Conservation (phyloP, 345 rosid genomes). For the Syzygium oleosum region DNA sequence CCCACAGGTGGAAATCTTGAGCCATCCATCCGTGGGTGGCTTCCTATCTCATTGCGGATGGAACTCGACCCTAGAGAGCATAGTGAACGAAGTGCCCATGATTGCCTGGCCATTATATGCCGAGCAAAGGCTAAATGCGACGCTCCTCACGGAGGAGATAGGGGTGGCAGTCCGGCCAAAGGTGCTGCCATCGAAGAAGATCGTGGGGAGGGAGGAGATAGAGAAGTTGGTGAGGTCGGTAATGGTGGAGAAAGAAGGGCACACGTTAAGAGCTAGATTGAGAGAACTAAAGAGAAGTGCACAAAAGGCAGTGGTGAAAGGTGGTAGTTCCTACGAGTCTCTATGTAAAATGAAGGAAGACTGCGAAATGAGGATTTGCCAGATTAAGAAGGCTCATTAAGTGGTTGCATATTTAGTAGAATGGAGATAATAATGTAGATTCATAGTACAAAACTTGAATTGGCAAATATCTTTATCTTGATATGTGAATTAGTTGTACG, state of each 20-base stretch:
- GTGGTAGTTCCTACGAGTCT: constrained; percentile 23
- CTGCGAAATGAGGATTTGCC: neutral
- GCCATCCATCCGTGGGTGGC: constrained; percentile 53
- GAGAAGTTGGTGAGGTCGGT: constrained; percentile 23
- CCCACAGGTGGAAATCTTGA: constrained; percentile 44
- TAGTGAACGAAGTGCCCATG: constrained; percentile 36
- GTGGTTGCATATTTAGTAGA: neutral
- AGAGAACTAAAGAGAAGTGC: constrained; percentile 19
- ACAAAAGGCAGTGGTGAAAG: constrained; percentile 11
- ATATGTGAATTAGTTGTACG: neutral
- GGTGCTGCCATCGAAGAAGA: neutral
- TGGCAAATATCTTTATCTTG: neutral
- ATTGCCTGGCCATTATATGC: constrained; percentile 53
- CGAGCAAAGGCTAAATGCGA: constrained; percentile 46
- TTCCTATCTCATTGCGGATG: constrained; percentile 70
- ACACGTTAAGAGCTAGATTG: constrained; percentile 25
- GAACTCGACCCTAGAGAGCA: constrained; percentile 66
- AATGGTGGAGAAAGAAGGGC: constrained; percentile 37
- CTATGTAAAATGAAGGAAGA: constrained; percentile 2
- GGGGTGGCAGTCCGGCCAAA: constrained; percentile 31
- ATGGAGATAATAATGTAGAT: neutral
- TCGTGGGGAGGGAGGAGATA: constrained; percentile 37
- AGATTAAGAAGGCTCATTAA: neutral
- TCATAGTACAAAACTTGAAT: neutral
- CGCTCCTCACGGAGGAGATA: constrained; percentile 37